A percentile compares a stretch with the other conserved stretches of the same genome.
phyloP scores from a whole-genome alignment of 768 basidiomycete genomes.

The Crepidotus variabilis region DNA sequence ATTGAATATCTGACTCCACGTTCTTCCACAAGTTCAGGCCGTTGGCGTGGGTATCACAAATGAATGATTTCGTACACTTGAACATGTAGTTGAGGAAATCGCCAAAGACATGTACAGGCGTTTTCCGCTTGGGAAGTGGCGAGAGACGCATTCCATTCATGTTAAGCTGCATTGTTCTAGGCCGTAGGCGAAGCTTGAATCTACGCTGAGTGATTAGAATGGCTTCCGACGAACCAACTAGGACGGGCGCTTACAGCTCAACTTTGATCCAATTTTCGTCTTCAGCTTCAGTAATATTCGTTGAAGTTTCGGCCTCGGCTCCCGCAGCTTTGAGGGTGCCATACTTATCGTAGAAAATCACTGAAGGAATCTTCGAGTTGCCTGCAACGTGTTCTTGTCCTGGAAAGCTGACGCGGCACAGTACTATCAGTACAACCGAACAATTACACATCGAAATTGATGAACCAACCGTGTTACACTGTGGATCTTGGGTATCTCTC shows the following conservation, averaged over 20 bases:
- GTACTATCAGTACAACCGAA: slow-evolving; percentile 8
- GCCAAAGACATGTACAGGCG: slow-evolving; percentile 72
- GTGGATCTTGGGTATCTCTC: slow-evolving; percentile 76
- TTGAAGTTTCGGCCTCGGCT: slow-evolving; percentile 68
- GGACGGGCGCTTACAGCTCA: slow-evolving; percentile 53
- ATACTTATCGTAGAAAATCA: slow-evolving; percentile 67
- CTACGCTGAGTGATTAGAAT: slow-evolving; percentile 28
- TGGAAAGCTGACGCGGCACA: slow-evolving; percentile 54
- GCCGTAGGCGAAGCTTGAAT: slow-evolving; percentile 78
- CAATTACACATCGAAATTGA: neutral
- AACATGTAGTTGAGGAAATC: slow-evolving; percentile 77
- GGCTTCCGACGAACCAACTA: neutral
- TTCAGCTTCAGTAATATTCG: slow-evolving; percentile 60
- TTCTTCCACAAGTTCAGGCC: slow-evolving; percentile 66
- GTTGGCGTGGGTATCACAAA: slow-evolving; percentile 81
- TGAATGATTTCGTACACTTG: slow-evolving; percentile 70
- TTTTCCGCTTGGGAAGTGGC: slow-evolving; percentile 60
- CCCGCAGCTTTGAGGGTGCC: slow-evolving; percentile 71
- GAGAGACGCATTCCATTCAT: slow-evolving; percentile 84
- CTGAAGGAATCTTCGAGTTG: slow-evolving; percentile 78
- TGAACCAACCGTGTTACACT: slow-evolving; percentile 67
- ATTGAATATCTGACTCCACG: slow-evolving; percentile 65
- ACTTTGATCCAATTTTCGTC: slow-evolving; percentile 76
- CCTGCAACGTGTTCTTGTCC: slow-evolving; percentile 85
- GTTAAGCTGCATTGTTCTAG: slow-evolving; percentile 72